Evolutionary conservation across 345 rosid species (phyloP).

Genomic region (Psidium friedrichsthalianum): DNA sequence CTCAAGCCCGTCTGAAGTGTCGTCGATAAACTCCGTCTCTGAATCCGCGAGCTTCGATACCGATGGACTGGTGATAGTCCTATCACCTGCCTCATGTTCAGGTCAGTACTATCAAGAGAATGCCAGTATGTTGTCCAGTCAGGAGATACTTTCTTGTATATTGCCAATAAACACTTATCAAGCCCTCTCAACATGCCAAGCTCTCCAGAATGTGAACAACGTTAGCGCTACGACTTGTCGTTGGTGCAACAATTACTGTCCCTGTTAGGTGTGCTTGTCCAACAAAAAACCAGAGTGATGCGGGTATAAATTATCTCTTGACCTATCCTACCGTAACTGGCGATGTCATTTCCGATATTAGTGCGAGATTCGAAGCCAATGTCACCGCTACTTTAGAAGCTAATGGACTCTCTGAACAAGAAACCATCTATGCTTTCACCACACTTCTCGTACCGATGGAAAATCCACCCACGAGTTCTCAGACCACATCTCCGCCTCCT

Average conservation of each 20-base stretch:
- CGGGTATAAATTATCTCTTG: constrained; percentile 16
- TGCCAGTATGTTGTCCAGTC: constrained; percentile 27
- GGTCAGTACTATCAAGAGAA: constrained; percentile 38
- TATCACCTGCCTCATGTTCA: constrained; percentile 59
- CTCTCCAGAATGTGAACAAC: constrained; percentile 30
- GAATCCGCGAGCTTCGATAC: constrained; percentile 19
- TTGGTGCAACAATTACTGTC: constrained; percentile 27
- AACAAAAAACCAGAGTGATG: constrained; percentile 20
- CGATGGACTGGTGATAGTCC: constrained; percentile 43
- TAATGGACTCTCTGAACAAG: not conserved
- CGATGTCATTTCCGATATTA: not conserved
- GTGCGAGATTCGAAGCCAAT: constrained; percentile 7
- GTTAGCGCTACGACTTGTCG: constrained; percentile 6
- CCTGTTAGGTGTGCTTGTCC: constrained; percentile 41
- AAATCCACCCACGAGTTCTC: constrained; percentile 17
- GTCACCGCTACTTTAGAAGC: constrained; percentile 14
- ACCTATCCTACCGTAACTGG: constrained; percentile 5
- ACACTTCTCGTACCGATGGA: constrained; percentile 18
- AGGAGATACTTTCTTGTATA: constrained; percentile 1
- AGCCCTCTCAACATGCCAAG: constrained; percentile 79
- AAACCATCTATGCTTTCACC: constrained; percentile 10
- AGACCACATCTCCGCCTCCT: constrained; percentile 14
- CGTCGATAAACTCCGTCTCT: constrained; percentile 35
- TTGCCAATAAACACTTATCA: constrained; percentile 54
- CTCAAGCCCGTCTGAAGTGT: constrained; percentile 30